Base-by-base conservation (phyloP, 805 yeast genomes). In the Myxozyma neotropica region DNA sequence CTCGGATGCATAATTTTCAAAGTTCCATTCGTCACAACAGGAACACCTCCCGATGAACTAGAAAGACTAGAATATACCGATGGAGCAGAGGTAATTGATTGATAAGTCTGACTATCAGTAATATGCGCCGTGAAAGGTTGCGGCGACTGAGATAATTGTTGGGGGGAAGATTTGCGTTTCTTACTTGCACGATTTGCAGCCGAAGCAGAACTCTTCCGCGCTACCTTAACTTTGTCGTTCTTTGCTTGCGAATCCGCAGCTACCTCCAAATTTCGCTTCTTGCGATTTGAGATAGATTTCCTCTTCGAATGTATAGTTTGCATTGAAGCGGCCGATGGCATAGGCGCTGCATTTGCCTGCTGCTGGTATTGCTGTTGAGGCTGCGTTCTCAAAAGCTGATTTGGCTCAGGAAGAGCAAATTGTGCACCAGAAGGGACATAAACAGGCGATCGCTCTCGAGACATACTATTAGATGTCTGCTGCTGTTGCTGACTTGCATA, bases 361-460 rank as follows among this genome's bases (percentile, higher is more conserved):
- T 29, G 6, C 6, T 7, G 10, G 10, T 6, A 29, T 29, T 29
- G 33, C 33, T 29, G 33, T 29, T 29, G 33, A 29, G 33, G 33
- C 10, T 29, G 33, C 33, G 33, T 19, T 6, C 7, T 19, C 27
- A 19, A 24, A 19, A 43, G 7, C 23, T 19, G 47, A 19, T n/a
- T n/a, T n/a, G 43, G 43, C n/a, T 15, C 43, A 12, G 47, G 17
- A 15, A 6, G 31, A 5, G 58, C 53, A 12, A 40, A 39, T 8
- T 46, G 12, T n/a, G 48, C 26, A 26, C 53, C 48, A 29, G 53
- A n/a, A 3, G 21, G 36, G 42, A 47, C 38, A 33, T 47, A 40
- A 7, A 8, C 40, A 23, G 51, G 57, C 36, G 38, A 44, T 26
- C 35, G 35, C 29, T 33, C 17, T 7, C 27, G 24, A 24, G 1